phyloP scores from a whole-genome alignment of 202 grass and related monocot species.

The Panicum hallii region DNA sequence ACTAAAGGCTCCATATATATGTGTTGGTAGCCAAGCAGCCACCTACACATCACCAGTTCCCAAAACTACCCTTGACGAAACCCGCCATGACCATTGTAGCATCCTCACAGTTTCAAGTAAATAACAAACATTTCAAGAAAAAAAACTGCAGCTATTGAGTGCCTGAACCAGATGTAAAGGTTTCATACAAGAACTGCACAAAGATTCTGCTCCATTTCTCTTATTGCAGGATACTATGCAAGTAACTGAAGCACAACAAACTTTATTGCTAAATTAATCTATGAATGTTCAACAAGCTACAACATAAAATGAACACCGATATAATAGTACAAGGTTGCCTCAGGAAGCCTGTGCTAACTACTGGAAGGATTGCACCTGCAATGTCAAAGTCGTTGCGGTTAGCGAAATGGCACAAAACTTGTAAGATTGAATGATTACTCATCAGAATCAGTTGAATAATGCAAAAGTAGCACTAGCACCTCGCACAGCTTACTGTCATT shows the following conservation, averaged over 20 bases:
- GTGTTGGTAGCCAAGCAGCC: no score
- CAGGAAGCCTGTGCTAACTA: slow-evolving; percentile 9
- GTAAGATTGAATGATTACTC: background rate
- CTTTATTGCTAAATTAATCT: slow-evolving; percentile 27
- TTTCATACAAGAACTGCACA: background rate
- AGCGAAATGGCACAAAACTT: background rate
- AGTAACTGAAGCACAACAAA: background rate
- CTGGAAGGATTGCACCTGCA: slow-evolving; percentile 20
- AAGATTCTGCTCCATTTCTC: background rate
- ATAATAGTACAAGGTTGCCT: background rate
- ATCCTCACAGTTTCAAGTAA: background rate
- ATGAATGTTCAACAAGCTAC: slow-evolving; percentile 30
- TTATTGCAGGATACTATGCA: background rate
- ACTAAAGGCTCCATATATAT: no score
- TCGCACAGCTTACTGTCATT: background rate
- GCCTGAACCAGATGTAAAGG: background rate
- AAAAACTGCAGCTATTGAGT: background rate
- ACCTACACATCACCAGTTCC: no score
- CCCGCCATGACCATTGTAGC: background rate
- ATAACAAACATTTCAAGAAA: background rate
- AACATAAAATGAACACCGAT: slow-evolving; percentile 23
- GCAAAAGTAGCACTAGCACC: background rate
- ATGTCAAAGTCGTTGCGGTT: background rate
- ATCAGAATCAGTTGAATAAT: background rate
- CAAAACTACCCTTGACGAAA: no score